Base-by-base conservation (phyloP, 2,329 filamentous ascomycete species). In the Alternaria infectoria region DNA sequence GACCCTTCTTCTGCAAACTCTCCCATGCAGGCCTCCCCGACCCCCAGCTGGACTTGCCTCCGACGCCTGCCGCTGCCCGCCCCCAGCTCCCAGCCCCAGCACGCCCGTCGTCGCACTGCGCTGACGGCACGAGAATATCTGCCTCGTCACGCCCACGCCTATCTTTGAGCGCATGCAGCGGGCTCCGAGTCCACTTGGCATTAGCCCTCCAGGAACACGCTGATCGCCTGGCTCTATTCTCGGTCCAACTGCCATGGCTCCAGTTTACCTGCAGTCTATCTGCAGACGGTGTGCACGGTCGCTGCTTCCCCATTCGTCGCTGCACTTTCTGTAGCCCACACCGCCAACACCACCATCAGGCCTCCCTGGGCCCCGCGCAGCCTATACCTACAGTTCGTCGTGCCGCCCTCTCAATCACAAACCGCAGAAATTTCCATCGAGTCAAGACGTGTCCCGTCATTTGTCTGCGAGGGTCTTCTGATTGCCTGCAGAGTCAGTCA, bases 191-290 rank as follows among this genome's bases (percentile, higher is more conserved):
- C 40, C 13, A n/a, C 57, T 60, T 25, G 49, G 57, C 51, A 28
- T 40, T 40, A 40, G 36, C 36, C 36, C 36, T 17, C 45, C 54
- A 57, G 62, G 62, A 45, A 60, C 61, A 32, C 50, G 57, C 50
- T 44, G 57, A 60, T 50, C 32, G 19, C 47, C 36, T 56, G 57
- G 57, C 57, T 60, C 45, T 49, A 64, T 56, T 61, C 61, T 61
- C 61, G 61, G 61, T 19, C 51, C 28, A 54, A 54, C 44, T 46
- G 25, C 12, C 19, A 17, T 23, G 25, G 21, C 17, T 28, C 49
- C 45, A 45, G 30, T 40, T 51, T 30, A 25, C 50, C n/a, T 62
- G 54, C 54, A 47, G 43, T n/a, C 6, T 45, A 45, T 45, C 17
- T 45, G 43, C 19, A 36, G 17, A 51, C 28, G 2, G 49, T 51